These are phyloP conservation scores for Rhizophora mangle DNA, from an alignment of 345 rosid species.

Conservation along the genomic window DNA sequence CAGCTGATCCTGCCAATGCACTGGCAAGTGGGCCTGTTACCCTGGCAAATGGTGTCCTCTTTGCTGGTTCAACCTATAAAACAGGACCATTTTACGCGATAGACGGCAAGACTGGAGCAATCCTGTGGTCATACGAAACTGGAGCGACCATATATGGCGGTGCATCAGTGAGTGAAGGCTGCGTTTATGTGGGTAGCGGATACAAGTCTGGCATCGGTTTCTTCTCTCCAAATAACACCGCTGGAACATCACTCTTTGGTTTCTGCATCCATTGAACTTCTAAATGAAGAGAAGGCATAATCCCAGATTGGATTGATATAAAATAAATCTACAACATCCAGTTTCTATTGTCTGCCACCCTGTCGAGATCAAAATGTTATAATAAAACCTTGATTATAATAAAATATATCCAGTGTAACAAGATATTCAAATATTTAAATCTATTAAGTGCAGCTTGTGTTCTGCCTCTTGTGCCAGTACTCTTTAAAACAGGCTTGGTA, in stretches of 20 bases:
- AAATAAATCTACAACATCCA: no score
- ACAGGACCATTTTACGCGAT: conserved; percentile 28
- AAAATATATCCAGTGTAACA: no score
- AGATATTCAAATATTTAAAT: no score
- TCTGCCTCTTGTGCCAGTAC: no score
- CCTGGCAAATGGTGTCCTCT: conserved; percentile 21
- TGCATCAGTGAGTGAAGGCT: conserved; percentile 25
- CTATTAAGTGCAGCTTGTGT: no score
- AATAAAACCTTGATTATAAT: no score
- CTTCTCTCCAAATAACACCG: conserved; percentile 2
- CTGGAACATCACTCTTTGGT: conserved; percentile 24
- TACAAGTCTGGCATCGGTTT: conserved; percentile 8
- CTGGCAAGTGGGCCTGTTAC: conserved; percentile 21
- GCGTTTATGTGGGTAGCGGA: conserved; percentile 22
- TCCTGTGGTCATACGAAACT: conserved; percentile 24
- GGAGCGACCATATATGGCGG: conserved; percentile 24
- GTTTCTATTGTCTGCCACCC: no score
- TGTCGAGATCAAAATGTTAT: no score
- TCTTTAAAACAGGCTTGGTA: no score
- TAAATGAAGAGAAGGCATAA: no score
- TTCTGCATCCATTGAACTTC: conserved; percentile 5
- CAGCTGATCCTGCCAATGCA: conserved; percentile 17
- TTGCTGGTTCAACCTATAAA: conserved; percentile 19
- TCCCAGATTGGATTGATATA: no score
- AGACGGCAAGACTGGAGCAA: conserved; percentile 10